These are phyloP conservation scores for Pseudogymnoascus sp. DNA, from an alignment of 2,329 filamentous ascomycete genomes.

Conservation along the genomic window DNA sequence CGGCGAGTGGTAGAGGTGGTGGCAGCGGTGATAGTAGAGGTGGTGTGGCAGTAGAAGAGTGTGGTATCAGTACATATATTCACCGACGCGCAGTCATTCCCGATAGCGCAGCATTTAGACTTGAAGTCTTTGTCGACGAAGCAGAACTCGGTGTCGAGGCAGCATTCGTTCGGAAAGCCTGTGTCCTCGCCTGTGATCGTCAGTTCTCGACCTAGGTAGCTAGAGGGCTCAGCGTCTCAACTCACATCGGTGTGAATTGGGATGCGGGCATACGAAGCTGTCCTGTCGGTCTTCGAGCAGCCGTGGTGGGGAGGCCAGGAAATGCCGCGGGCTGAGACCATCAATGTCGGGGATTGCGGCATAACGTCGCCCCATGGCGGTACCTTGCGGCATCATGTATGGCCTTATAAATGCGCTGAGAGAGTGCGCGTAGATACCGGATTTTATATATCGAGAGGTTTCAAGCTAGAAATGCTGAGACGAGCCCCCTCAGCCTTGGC, in stretches of 20 bases:
- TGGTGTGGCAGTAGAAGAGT: background rate
- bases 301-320: conserved; percentile 15
- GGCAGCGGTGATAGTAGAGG: background rate
- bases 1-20: conserved; percentile 26
- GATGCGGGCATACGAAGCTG: conserved; percentile 13
- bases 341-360: background rate
- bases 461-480: background rate
- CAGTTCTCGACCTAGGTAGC: background rate
- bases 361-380: background rate
- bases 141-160: conserved; percentile 39
- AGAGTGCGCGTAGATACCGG: background rate
- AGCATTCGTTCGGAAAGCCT: conserved; percentile 39
- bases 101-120: conserved; percentile 35
- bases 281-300: conserved; percentile 16
- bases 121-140: conserved; percentile 32
- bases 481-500: background rate
- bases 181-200: background rate
- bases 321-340: conserved; percentile 22
- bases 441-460: background rate
- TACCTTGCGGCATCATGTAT: background rate
- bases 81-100: conserved; percentile 32
- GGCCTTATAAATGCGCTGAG: background rate
- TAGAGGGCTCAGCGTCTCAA: background rate
- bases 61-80: background rate
- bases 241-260: conserved; percentile 23